phyloP scores from a whole-genome alignment of 2,329 filamentous ascomycete genomes.

The Orbilia ellipsospora region DNA sequence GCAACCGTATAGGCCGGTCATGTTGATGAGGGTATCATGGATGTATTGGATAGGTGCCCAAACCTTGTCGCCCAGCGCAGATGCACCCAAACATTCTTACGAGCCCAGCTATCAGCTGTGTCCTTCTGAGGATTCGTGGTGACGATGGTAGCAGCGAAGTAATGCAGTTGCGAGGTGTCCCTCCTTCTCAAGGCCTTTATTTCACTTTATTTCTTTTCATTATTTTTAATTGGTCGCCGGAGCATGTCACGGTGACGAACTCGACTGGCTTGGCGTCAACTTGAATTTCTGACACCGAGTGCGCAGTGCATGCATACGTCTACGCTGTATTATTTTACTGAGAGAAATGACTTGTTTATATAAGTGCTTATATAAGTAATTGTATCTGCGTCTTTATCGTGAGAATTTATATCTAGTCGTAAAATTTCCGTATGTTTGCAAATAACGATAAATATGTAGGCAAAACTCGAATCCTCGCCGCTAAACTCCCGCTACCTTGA shows the following conservation, averaged over 20 bases:
- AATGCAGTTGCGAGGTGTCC: neutral
- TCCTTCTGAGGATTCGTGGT: constrained; percentile 13
- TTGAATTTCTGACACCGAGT: no score
- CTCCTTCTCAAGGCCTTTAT: neutral
- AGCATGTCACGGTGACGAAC: no score
- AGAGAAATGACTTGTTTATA: no score
- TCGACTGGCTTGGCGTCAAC: no score
- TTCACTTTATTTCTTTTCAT: neutral
- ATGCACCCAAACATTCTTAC: constrained; percentile 60
- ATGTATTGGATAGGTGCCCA: constrained; percentile 20
- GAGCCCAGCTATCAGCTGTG: constrained; percentile 23
- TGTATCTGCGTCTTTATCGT: no score
- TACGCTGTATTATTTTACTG: no score
- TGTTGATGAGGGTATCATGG: constrained; percentile 35
- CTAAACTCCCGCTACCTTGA: neutral
- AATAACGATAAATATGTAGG: no score
- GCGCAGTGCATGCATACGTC: no score
- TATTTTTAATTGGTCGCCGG: neutral
- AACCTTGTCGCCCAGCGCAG: constrained; percentile 59
- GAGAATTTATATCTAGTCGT: no score
- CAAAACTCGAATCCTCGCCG: neutral
- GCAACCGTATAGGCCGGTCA: constrained; percentile 18
- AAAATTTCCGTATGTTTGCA: no score
- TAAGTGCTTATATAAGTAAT: no score
- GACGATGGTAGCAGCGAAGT: neutral